Evolutionary conservation across 345 rosid genomes (phyloP).

Genomic region (Camelina sativa): DNA sequence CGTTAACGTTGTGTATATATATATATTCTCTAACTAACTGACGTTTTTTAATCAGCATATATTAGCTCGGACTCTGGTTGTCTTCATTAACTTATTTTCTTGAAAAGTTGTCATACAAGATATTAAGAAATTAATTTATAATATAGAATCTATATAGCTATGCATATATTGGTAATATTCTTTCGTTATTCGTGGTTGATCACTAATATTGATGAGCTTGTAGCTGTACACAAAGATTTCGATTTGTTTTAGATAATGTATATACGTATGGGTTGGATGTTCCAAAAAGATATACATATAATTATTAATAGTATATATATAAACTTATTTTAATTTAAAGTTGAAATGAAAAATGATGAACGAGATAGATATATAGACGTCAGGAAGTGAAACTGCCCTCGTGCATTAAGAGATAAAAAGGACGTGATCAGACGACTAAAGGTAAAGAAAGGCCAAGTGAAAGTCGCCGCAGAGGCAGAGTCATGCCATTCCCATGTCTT

Average conservation of each 20-base stretch:
- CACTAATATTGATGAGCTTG: conserved; percentile 25
- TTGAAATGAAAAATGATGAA: background rate
- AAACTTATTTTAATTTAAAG: background rate
- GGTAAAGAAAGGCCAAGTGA: conserved; percentile 21
- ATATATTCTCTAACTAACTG: conserved; percentile 1
- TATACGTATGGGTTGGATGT: conserved; percentile 8
- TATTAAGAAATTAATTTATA: background rate
- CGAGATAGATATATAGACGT: conserved; percentile 21
- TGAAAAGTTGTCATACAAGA: conserved; percentile 36
- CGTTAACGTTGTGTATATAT: too few relatives aligned
- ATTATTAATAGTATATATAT: background rate
- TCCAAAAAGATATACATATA: background rate
- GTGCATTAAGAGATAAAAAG: conserved; percentile 35
- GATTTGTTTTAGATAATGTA: conserved; percentile 19
- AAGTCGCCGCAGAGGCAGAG: conserved; percentile 25
- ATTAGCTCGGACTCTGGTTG: conserved; percentile 11
- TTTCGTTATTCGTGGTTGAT: conserved; percentile 26
- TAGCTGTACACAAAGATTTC: background rate
- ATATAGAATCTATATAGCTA: background rate
- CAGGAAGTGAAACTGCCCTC: conserved; percentile 47
- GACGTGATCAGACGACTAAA: conserved; percentile 39
- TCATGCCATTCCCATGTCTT: conserved; percentile 44
- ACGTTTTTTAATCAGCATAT: background rate
- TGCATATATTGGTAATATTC: conserved; percentile 27
- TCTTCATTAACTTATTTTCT: conserved; percentile 12